These are phyloP conservation scores for Barbatosphaeria neglecta DNA, from an alignment of 495 filamentous ascomycete species.

Conservation along the genomic window DNA sequence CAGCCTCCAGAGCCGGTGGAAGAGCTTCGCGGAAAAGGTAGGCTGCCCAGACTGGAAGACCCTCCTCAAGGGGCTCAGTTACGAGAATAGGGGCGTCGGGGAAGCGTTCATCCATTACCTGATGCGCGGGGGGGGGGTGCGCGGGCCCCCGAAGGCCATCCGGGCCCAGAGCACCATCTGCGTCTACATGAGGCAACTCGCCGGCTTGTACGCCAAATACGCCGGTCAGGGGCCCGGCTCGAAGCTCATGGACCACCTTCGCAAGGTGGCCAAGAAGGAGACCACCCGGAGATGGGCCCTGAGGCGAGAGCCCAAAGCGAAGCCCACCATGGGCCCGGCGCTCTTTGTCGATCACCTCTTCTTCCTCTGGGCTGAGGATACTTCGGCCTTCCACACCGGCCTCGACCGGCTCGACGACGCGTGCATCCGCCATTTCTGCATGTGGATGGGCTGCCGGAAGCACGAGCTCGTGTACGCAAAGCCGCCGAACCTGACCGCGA, in stretches of 20 bases:
- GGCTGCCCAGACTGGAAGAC: constrained; percentile 2
- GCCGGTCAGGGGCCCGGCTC: constrained; percentile 1
- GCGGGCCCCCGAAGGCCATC: constrained; percentile 5
- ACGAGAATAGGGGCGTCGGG: constrained; percentile 8
- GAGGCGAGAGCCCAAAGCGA: constrained; percentile 7
- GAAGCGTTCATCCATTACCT: constrained; percentile 8
- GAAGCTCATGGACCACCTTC: constrained; percentile 7
- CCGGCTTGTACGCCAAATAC: constrained; percentile 8
- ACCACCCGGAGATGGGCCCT: constrained; percentile 4
- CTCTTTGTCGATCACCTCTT: constrained; percentile 6
- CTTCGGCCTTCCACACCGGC: constrained; percentile 3
- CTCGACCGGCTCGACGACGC: constrained; percentile 8
- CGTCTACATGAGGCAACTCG: constrained; percentile 5
- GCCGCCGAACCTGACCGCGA: constrained; percentile 1
- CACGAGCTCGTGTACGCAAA: constrained; percentile 9
- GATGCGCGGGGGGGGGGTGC: constrained; percentile 4
- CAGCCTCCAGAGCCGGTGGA: constrained; percentile 6
- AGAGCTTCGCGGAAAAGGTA: constrained; percentile 1
- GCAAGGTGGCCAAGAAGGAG: not conserved
- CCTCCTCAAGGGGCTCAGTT: constrained; percentile 6
- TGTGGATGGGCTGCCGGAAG: constrained; percentile 6
- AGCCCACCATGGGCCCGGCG: constrained; percentile 8
- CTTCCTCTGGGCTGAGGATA: constrained; percentile 7
- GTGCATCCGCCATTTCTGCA: constrained; percentile 5
- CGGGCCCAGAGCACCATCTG: constrained; percentile 4